Evolutionary conservation across 78 protist genomes (phyloP).

Genomic region (Planoprotostelium fungivorum): DNA sequence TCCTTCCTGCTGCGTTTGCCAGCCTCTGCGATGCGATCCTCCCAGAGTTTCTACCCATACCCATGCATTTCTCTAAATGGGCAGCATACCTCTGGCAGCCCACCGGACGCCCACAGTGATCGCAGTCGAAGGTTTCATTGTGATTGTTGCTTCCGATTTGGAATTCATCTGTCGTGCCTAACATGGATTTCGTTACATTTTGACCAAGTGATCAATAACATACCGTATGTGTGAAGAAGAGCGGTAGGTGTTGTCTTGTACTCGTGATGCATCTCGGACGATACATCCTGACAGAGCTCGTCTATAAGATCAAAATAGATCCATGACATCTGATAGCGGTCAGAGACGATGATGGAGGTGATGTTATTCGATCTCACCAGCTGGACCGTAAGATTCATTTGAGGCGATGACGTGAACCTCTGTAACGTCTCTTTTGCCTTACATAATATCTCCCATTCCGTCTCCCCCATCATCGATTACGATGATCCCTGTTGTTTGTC

Average conservation of each 20-base stretch:
- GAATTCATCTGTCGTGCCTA: no score
- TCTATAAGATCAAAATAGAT: not conserved
- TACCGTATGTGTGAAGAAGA: not conserved
- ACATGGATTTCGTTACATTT: not conserved
- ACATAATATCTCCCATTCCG: not conserved
- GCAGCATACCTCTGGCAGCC: slow-evolving; percentile 51
- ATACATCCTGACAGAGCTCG: not conserved
- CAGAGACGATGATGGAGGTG: not conserved
- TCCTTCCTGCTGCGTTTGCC: not conserved
- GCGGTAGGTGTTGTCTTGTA: not conserved
- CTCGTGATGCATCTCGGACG: not conserved
- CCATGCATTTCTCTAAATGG: slow-evolving; percentile 71
- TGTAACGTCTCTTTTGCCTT: not conserved
- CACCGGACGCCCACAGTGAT: slow-evolving; percentile 34
- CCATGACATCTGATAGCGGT: not conserved
- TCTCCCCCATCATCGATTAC: not conserved
- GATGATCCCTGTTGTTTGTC: no score
- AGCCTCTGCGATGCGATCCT: not conserved
- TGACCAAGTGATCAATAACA: not conserved
- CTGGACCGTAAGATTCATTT: not conserved
- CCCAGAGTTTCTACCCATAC: slow-evolving; percentile 28
- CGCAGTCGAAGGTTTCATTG: slow-evolving; percentile 44
- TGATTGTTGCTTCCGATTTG: no score
- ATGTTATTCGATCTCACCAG: not conserved
- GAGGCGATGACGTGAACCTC: not conserved